phyloP scores from a whole-genome alignment of 805 yeast species.

The Yarrowia sp. region DNA sequence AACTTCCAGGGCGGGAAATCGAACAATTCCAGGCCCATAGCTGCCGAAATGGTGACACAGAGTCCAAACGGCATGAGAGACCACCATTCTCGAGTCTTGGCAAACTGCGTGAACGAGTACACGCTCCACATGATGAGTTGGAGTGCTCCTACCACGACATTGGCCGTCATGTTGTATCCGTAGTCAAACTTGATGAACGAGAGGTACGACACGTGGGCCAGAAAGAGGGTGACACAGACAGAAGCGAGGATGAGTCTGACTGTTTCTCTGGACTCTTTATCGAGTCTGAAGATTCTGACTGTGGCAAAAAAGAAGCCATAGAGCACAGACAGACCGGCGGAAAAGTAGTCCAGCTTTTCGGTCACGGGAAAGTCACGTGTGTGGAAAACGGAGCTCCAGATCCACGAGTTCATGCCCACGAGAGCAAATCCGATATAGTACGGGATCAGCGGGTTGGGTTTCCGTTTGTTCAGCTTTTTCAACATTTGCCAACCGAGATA shows the following conservation, averaged over 20 bases:
- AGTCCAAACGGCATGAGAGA: constrained; percentile 60
- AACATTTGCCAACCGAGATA: constrained; percentile 54
- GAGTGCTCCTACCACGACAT: constrained; percentile 74
- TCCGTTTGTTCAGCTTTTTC: constrained; percentile 32
- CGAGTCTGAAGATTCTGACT: constrained; percentile 67
- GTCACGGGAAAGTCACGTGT: constrained; percentile 80
- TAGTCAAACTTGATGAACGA: constrained; percentile 79
- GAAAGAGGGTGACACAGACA: constrained; percentile 59
- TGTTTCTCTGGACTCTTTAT: constrained; percentile 49
- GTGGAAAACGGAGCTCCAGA: constrained; percentile 84
- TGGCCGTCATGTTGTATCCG: constrained; percentile 92
- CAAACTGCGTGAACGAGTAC: constrained; percentile 48
- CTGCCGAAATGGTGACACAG: constrained; percentile 63
- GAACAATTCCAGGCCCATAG: constrained; percentile 88
- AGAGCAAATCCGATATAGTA: constrained; percentile 60
- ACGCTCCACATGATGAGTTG: constrained; percentile 67
- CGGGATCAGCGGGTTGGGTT: constrained; percentile 43
- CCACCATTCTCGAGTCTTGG: constrained; percentile 49
- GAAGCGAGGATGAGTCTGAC: constrained; percentile 52
- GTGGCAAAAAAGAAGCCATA: constrained; percentile 76
- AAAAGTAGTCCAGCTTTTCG: constrained; percentile 87
- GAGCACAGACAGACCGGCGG: constrained; percentile 89
- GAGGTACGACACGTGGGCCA: constrained; percentile 70
- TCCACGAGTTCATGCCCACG: constrained; percentile 87
- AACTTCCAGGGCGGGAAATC: constrained; percentile 80